phyloP scores from a whole-genome alignment of 768 basidiomycete genomes.

The Asterophora lycoperdoides region DNA sequence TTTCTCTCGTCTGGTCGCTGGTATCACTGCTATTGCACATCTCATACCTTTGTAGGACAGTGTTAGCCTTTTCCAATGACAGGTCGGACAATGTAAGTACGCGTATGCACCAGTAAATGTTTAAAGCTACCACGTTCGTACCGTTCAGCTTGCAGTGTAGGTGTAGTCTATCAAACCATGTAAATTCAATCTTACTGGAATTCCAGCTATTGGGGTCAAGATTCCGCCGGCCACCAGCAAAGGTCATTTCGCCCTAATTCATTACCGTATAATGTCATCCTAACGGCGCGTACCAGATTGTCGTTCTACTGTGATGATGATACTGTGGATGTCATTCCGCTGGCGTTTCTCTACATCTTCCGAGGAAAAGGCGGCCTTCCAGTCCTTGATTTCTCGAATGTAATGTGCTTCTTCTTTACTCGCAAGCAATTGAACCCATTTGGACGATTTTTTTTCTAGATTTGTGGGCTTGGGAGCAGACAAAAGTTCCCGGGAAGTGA shows the following conservation, averaged over 20 bases:
- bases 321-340: constrained; percentile 56
- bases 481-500: constrained; percentile 53
- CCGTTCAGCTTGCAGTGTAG: constrained; percentile 33
- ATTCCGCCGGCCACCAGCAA: constrained; percentile 35
- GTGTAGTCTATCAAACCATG: constrained; percentile 10
- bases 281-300: constrained; percentile 26
- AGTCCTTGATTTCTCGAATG: constrained; percentile 59
- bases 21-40: constrained; percentile 14
- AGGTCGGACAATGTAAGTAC: constrained; percentile 34
- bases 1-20: constrained; percentile 7
- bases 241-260: constrained; percentile 19
- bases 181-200: neutral
- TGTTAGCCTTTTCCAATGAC: constrained; percentile 29
- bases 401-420: constrained; percentile 20
- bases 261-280: neutral
- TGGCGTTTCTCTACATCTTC: constrained; percentile 59
- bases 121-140: neutral
- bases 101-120: neutral
- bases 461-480: constrained; percentile 44
- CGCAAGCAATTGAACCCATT: neutral
- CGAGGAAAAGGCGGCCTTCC: constrained; percentile 58
- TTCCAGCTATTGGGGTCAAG: constrained; percentile 40
- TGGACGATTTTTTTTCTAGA: constrained; percentile 30
- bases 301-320: constrained; percentile 62
- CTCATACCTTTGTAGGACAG: constrained; percentile 8